Base-by-base conservation (phyloP, 352 stramenopile species). In the Phytophthora hybrid region DNA sequence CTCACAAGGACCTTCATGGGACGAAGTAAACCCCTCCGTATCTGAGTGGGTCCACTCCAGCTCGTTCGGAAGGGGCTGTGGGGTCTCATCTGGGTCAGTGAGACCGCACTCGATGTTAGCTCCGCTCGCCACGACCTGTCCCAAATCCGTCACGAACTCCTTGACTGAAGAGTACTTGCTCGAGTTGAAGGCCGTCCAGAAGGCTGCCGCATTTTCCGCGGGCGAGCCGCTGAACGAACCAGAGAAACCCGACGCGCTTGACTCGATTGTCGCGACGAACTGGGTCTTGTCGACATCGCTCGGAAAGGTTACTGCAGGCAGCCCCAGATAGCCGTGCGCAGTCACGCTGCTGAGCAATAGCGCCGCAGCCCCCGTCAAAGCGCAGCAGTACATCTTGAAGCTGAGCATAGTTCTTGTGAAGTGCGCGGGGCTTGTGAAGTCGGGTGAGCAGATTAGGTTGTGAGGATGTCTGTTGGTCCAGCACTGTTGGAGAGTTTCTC, bases 211-310 rank as follows among this genome's bases (percentile, higher is more conserved):
- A 59, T 77, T 77, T 21, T 49, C 60, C 9, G 69, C 44, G 29
- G 76, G 66, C 18, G 66, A 74, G 3, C 66, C 66, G 13, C 59
- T 73, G 56, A 77, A 83, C 8, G 65, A 73, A 16, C 73, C 73
- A 6, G 62, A 68, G 49, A 80, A 63, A 0, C 76, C 69, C 18
- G 76, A 78, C 37, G 73, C 39, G 8, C 44, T 74, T 23, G 76
- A 51, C 49, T 82, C 70, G 52, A 86, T 86, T n/a, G 79, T 83
- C 1, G 70, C 73, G 23, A 78, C 57, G 53, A 82, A 86, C 44
- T 80, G 78, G 11, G 81, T 86, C 37, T 71, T 76, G 53, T 85
- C 78, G 26, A 72, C 69, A 18, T 55, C 53, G n/a, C 71, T 60
- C 5, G 66, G 66, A 58, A 80, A 80, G 18, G 54, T 70, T 26